These are phyloP conservation scores for Venturia asperata DNA, from an alignment of 2,329 filamentous ascomycete species.

Conservation along the genomic window DNA sequence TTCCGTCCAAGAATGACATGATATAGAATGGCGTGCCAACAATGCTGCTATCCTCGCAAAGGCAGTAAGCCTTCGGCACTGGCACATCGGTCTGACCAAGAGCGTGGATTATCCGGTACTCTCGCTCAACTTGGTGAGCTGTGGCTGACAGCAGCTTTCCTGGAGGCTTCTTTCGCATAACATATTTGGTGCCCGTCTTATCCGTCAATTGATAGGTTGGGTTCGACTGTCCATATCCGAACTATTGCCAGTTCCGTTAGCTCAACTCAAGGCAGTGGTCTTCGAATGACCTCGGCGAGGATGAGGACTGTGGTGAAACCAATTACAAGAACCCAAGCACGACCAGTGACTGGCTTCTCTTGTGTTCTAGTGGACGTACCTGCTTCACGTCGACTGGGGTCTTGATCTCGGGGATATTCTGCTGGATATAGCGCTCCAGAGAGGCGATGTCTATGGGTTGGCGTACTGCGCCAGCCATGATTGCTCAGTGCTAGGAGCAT, in stretches of 20 bases:
- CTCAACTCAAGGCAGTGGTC: not conserved
- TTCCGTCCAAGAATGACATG: conserved; percentile 90
- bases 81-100: conserved; percentile 74
- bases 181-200: conserved; percentile 62
- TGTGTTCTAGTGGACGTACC: conserved; percentile 41
- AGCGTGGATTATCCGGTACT: conserved; percentile 84
- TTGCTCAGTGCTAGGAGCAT: conserved; percentile 21
- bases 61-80: conserved; percentile 72
- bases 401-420: conserved; percentile 76
- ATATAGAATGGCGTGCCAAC: conserved; percentile 93
- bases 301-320: no score
- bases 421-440: conserved; percentile 69
- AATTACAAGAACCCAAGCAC: no score
- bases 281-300: not conserved
- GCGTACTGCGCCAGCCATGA: conserved; percentile 78
- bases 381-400: conserved; percentile 83
- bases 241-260: conserved; percentile 46
- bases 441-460: conserved; percentile 81
- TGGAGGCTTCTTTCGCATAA: conserved; percentile 97
- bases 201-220: conserved; percentile 89
- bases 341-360: not conserved
- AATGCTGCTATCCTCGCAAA: conserved; percentile 75
- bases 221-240: conserved; percentile 95
- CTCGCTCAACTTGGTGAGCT: conserved; percentile 92
- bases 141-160: conserved; percentile 87